These are phyloP conservation scores for Coemansia sp. DNA, from an alignment of 192 early-diverging fungal species.

Conservation along the genomic window DNA sequence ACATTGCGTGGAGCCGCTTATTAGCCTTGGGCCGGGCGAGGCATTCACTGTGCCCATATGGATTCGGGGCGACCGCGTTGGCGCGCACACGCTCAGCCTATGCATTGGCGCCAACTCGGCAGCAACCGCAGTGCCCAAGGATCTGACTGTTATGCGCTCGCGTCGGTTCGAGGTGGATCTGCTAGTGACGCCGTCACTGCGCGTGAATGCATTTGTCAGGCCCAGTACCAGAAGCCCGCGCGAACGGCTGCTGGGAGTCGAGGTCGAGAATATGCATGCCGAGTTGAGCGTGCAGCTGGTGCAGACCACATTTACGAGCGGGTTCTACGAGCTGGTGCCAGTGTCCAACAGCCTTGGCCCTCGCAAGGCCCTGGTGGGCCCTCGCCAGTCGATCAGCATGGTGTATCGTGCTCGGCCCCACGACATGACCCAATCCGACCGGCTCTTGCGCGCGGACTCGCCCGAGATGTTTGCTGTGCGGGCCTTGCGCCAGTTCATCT, in stretches of 20 bases:
- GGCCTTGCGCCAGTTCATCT: conserved; percentile 48
- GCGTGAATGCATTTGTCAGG: conserved; percentile 92
- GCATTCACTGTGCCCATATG: conserved; percentile 79
- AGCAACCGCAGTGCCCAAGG: not conserved
- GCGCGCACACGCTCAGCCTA: conserved; percentile 63
- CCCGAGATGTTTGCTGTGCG: conserved; percentile 55
- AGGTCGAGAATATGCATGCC: conserved; percentile 59
- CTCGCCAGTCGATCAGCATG: conserved; percentile 38
- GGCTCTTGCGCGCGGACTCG: not conserved
- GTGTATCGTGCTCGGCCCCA: conserved; percentile 30
- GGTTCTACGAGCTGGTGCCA: conserved; percentile 32
- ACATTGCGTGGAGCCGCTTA: conserved; percentile 17
- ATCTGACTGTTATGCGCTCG: conserved; percentile 28
- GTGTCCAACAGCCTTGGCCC: not conserved
- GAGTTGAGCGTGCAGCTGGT: conserved; percentile 38
- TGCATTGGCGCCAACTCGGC: conserved; percentile 28
- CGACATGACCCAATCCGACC: not conserved
- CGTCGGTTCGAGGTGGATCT: conserved; percentile 37
- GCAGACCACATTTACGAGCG: conserved; percentile 43
- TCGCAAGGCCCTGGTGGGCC: conserved; percentile 12
- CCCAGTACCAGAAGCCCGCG: conserved; percentile 70
- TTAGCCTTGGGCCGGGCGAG: conserved; percentile 61
- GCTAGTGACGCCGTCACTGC: conserved; percentile 81
- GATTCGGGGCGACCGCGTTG: conserved; percentile 89
- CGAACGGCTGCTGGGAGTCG: conserved; percentile 91